Base-by-base conservation (phyloP, 345 rosid genomes). In the Pugionium dolabratum region DNA sequence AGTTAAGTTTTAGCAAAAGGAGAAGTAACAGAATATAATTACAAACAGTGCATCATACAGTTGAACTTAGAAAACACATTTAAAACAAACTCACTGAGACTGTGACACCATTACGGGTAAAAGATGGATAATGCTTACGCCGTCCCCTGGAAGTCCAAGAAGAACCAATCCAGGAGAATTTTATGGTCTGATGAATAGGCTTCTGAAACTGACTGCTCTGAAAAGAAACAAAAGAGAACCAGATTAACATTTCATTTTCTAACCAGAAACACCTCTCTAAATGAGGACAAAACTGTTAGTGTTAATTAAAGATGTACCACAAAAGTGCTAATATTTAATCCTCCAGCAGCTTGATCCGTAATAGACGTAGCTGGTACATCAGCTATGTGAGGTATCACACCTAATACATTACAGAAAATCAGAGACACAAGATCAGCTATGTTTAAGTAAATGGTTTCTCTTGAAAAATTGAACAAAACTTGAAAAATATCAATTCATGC, bases 51-150 rank as follows among this genome's bases (percentile, higher is more conserved):
- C 18, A 48, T 4, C 50, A 33, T 0, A 57, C 39, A 71, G 43
- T 3, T 6, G 41, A 41, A 31, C 43, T 36, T 32, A n/a, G 42
- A 36, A 11, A 35, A 28, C 54, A 44, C 7, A 26, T 11, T n/a
- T 9, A 31, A 37, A 7, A 37, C 1, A 9, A 46, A 79, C 97
- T 81, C 77, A 91, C 97, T 8, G 93, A 82, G 40, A 91, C 79
- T 76, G 50, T 80, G 57, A 88, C 77, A 53, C 89, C 93, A 58
- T 78, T 82, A 56, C 89, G 77, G 40, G 37, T 33, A 67, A 84
- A 91, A n/a, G 93, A 82, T 46, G 59, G 75, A 50, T 81, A 91
- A 76, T 91, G 96, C 64, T 67, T 83, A 39, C 84, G 76, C 70
- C 74, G 75, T 67, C 78, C 88, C 66, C 76, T 76, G 65, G 84